Base-by-base conservation (phyloP, 495 filamentous ascomycete genomes). In the Penicillium cataractarum region DNA sequence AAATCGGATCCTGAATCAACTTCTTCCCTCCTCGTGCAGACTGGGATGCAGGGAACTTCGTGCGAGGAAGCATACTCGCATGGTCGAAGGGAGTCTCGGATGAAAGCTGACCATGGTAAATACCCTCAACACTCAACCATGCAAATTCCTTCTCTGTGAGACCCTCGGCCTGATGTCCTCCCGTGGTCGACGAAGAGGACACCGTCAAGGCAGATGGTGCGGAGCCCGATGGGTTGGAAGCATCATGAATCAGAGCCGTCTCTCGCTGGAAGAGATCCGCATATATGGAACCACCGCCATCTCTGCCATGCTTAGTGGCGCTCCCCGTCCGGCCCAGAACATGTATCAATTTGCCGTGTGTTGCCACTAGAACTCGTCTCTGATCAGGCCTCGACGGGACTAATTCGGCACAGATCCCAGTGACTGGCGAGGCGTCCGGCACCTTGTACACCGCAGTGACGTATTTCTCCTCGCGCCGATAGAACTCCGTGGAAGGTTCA, bases 381-480 rank as follows among this genome's bases (percentile, higher is more conserved):
- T 86, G 76, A 65, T 98, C 93, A 0, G 83, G 71, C 51, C 84
- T 84, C 40, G 82, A 82, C 1, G 86, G 83, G 33, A 96, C 76
- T 42, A 78, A 66, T 68, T 97, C 94, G 22, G 88, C 87, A 84
- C 89, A 95, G 24, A 98, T 66, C 13, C 95, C 95, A 17, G 88
- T 90, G 31, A 97, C 83, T 2, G 88, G 82, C 4, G 88, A 84
- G 17, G 87, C 90, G 68, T 96, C 93, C 3, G 85, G 83, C 13
- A 89, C 77, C 68, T 90, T 93, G 71, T 92, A 92, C 59, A 99
- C 83, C 7, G 77, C 77, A 73, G 92, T 91, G 40, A 95, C 76
- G 74, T 96, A 97, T 74, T 90, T 92, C 77, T 97, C 96, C 77
- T 98, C 93, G 70, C 92, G 89, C 56, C 91, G 84, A 74, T 96